Percentiles rank a stretch among this genome's conserved stretches.
phyloP scores from a whole-genome alignment of 2,329 filamentous ascomycete species.

The Fulvia fulva region DNA sequence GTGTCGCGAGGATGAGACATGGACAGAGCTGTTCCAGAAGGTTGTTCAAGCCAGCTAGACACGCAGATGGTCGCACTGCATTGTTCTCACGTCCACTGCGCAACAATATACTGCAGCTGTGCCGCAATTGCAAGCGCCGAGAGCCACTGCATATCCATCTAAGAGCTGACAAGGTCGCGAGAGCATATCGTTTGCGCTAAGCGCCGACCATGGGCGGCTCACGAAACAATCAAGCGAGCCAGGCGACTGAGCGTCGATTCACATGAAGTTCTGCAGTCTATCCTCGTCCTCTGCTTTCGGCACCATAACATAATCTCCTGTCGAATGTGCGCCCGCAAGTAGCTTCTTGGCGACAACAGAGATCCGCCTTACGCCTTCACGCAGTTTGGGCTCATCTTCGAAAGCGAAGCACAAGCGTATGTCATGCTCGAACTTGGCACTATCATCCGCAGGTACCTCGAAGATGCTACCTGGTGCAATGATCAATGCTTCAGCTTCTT shows the following conservation, averaged over 20 bases:
- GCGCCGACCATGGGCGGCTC: not conserved
- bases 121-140: no score
- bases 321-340: conserved; percentile 17
- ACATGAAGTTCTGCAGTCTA: conserved; percentile 13
- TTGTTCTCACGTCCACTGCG: no score
- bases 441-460: conserved; percentile 50
- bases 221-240: not conserved
- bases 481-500: conserved; percentile 61
- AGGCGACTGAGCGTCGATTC: not conserved
- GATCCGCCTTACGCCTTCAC: conserved; percentile 64
- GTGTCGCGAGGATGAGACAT: no score
- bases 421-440: conserved; percentile 52
- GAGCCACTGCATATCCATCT: not conserved
- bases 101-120: no score
- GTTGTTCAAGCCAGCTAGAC: no score
- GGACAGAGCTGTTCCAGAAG: no score
- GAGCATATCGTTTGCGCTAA: not conserved
- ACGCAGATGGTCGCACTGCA: no score
- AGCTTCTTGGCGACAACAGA: conserved; percentile 46
- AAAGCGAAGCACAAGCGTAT: conserved; percentile 69
- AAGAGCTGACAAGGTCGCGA: not conserved
- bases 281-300: conserved; percentile 11
- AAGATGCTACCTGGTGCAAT: conserved; percentile 69
- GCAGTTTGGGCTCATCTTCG: conserved; percentile 64
- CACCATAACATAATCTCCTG: conserved; percentile 19